These are phyloP conservation scores for Geotrichum klebahnii DNA, from an alignment of 1,139 yeast genomes.

Conservation along the genomic window DNA sequence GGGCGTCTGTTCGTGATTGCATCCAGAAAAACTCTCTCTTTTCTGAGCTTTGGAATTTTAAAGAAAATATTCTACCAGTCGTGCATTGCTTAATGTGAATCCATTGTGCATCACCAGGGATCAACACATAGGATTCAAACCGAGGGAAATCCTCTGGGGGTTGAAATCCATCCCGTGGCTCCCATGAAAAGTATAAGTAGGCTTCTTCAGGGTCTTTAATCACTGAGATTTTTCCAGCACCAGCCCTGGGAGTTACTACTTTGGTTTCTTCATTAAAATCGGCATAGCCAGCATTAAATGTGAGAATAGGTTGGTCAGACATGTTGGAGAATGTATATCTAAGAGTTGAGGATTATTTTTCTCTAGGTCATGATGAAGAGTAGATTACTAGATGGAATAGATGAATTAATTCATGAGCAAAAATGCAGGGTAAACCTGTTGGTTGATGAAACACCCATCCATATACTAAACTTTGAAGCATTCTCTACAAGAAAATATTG, in stretches of 20 bases:
- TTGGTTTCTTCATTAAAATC: constrained; percentile 65
- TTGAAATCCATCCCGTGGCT: constrained; percentile 45
- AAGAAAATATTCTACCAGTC: constrained; percentile 80
- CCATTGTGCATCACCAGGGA: constrained; percentile 93
- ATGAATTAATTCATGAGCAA: too few relatives aligned
- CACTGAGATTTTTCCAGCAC: constrained; percentile 69
- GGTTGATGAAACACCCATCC: too few relatives aligned
- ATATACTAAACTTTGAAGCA: too few relatives aligned
- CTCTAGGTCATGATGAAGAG: too few relatives aligned
- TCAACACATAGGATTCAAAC: constrained; percentile 59
- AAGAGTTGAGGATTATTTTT: not conserved
- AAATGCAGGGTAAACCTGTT: too few relatives aligned
- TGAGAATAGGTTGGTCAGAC: constrained; percentile 27
- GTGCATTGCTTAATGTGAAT: constrained; percentile 66
- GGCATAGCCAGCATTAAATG: constrained; percentile 85
- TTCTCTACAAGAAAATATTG: too few relatives aligned
- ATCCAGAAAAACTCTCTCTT: constrained; percentile 87
- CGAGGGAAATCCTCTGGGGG: constrained; percentile 41
- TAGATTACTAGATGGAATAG: too few relatives aligned
- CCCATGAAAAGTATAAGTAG: constrained; percentile 58
- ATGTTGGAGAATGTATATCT: not conserved
- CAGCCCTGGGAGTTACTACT: constrained; percentile 68
- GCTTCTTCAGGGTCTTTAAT: constrained; percentile 58
- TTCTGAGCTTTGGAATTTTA: constrained; percentile 78
- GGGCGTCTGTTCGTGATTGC: constrained; percentile 68